Base-by-base conservation (phyloP, 2,329 filamentous ascomycete genomes). In the Dryadomyces sulphureus region DNA sequence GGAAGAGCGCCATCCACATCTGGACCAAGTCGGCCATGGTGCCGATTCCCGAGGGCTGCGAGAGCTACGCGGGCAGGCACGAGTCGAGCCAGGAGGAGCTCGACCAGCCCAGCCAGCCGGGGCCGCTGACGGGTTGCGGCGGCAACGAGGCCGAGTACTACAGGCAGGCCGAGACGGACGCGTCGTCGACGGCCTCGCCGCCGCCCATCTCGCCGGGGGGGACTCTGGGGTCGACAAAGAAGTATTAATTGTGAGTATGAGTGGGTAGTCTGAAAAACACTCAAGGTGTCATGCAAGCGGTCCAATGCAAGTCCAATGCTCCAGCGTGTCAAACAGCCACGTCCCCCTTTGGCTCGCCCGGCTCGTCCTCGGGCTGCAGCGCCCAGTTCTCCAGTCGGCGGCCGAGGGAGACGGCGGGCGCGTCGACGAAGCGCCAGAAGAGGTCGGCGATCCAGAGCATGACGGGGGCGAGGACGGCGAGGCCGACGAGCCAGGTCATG, bases 1-100 rank as follows among this genome's bases (percentile, higher is more conserved):
- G 78, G 74, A 64, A 59, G 12, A 63, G 59, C 3, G 77, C 77
- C 24, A 73, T 75, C 52, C 80, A 85, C 62, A 77, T 84, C 54
- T 84, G 76, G 73, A 79, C 76, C 19, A 76, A 75, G 54, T 71
- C 68, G 38, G 79, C 79, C 53, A 78, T 84, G 67, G 68, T 83
- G 17, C 74, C 78, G 30, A 82, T 84, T 51, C 79, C 80, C 2
- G 77, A 81, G 54, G 73, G 76, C 9, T 71, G 69, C 24, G 75
- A 80, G 61, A 60, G 63, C 6, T 70, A 73, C 68, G 70, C 14
- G 75, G 74, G 48, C 70, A 64, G 65, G 9, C 73, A 70, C 49
- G 59, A 66, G 36, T 54, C 55, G 16, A 58, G 59, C 7, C 68
- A 72, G 54, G 68, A 70, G 51, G 52, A 57, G 14, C 61, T 73